Evolutionary conservation across 352 stramenopile species (phyloP).

Genomic region (Elongisporangium anandrum): DNA sequence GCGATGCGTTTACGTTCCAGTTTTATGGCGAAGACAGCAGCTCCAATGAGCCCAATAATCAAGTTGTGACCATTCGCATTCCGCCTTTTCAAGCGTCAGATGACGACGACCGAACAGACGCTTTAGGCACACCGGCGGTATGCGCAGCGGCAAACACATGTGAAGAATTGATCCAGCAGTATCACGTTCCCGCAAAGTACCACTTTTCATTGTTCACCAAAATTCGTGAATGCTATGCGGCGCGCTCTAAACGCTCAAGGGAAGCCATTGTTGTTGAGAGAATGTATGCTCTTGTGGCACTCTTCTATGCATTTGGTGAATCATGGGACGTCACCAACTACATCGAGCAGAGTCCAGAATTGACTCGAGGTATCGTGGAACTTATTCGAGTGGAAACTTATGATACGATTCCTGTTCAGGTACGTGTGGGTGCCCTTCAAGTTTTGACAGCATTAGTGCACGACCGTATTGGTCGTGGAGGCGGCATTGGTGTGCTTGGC

Average conservation of each 20-base stretch:
- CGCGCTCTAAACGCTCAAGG: slow-evolving; percentile 18
- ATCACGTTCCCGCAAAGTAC: slow-evolving; percentile 51
- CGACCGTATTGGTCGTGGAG: slow-evolving; percentile 58
- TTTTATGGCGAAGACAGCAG: slow-evolving; percentile 51
- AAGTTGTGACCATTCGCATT: slow-evolving; percentile 38
- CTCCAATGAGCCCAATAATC: slow-evolving; percentile 9
- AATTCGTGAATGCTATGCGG: slow-evolving; percentile 43
- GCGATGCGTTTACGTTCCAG: slow-evolving; percentile 36
- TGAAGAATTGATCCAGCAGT: slow-evolving; percentile 47
- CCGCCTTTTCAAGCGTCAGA: slow-evolving; percentile 8
- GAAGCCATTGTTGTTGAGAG: slow-evolving; percentile 67
- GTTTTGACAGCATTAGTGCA: slow-evolving; percentile 79
- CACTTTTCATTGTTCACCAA: slow-evolving; percentile 73
- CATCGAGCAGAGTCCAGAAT: slow-evolving; percentile 71
- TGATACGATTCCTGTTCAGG: slow-evolving; percentile 48
- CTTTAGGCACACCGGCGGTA: slow-evolving; percentile 5
- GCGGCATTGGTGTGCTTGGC: slow-evolving; percentile 62
- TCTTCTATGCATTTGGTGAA: slow-evolving; percentile 79
- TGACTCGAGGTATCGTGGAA: slow-evolving; percentile 69
- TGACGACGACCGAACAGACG: slow-evolving; percentile 20
- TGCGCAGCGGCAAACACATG: slow-evolving; percentile 39
- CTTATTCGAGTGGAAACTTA: slow-evolving; percentile 69
- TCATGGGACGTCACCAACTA: slow-evolving; percentile 73
- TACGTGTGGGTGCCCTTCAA: slow-evolving; percentile 58
- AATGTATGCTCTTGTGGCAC: slow-evolving; percentile 56